These are phyloP conservation scores for Acer yangbiense DNA, from an alignment of 345 rosid genomes.

Conservation along the genomic window DNA sequence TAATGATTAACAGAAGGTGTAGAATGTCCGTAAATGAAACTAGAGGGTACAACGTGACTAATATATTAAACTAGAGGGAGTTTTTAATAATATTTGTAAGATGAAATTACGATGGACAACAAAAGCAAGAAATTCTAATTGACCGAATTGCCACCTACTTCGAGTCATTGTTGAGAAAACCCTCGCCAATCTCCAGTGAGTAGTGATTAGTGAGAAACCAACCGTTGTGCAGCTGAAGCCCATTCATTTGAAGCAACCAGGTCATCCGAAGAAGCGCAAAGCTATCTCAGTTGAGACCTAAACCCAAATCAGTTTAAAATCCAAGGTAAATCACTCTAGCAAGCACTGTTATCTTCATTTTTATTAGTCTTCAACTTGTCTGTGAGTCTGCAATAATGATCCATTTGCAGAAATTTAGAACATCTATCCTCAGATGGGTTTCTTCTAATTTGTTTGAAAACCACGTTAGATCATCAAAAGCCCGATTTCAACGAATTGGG, in stretches of 20 bases:
- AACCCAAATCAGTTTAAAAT: no score
- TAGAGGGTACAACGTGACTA: no score
- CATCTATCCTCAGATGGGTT: conserved; percentile 48
- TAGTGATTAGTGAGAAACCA: neutral
- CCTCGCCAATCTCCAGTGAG: no score
- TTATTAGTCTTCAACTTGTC: conserved; percentile 9
- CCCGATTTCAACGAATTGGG: conserved; percentile 23
- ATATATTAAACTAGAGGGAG: no score
- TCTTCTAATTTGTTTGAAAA: conserved; percentile 31
- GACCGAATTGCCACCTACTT: no score
- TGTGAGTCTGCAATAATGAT: conserved; percentile 24
- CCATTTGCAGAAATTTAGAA: conserved; percentile 38
- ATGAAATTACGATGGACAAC: no score
- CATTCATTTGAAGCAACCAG: neutral
- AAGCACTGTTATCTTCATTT: conserved; percentile 1
- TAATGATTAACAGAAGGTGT: no score
- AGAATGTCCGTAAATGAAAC: no score
- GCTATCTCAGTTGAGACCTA: no score
- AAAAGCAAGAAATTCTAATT: no score
- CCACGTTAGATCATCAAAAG: conserved; percentile 21
- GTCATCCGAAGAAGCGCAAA: neutral
- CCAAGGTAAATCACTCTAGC: neutral
- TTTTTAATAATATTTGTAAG: no score
- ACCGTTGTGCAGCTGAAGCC: neutral
- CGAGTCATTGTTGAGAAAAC: no score